Conservation (phyloP, 352 stramenopile species). For the Phytopythium montanum region DNA sequence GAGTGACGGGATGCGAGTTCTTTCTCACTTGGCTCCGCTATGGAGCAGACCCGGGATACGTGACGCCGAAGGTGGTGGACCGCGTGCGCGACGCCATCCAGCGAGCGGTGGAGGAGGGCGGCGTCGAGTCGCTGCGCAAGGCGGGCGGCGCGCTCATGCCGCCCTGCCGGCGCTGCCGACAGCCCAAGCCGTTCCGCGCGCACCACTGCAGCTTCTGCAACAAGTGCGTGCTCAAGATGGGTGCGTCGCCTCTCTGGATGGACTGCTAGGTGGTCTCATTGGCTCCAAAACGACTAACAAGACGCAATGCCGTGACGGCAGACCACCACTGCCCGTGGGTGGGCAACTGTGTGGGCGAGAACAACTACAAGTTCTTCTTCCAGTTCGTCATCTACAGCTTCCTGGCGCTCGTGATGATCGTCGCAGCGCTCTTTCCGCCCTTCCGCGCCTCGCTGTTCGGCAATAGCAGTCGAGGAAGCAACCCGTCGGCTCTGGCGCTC, state of each 20-base stretch:
- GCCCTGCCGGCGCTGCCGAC: conserved; percentile 59
- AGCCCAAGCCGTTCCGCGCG: conserved; percentile 71
- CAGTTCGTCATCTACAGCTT: conserved; percentile 82
- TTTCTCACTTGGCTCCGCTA: not conserved
- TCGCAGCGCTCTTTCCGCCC: conserved; percentile 45
- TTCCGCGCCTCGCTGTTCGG: conserved; percentile 34
- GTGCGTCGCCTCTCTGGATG: conserved; percentile 28
- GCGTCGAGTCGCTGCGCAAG: conserved; percentile 11
- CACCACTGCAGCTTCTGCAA: conserved; percentile 88
- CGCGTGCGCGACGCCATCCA: conserved; percentile 57
- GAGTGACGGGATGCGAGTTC: not conserved
- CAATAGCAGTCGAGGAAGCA: not conserved
- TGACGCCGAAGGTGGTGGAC: conserved; percentile 60
- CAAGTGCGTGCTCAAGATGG: conserved; percentile 84
- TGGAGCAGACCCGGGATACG: conserved; percentile 68
- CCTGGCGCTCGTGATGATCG: conserved; percentile 54
- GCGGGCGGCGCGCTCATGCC: conserved; percentile 13
- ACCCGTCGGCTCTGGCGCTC: conserved; percentile 42
- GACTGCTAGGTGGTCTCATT: not conserved
- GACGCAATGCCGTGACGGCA: conserved; percentile 19
- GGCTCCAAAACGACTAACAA: not conserved
- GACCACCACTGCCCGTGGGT: conserved; percentile 99
- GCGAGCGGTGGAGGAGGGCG: conserved; percentile 47
- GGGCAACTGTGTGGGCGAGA: conserved; percentile 76
- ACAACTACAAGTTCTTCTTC: conserved; percentile 89